Evolutionary conservation across 805 yeast species (phyloP).

Genomic region (Lachancea nothofagi): DNA sequence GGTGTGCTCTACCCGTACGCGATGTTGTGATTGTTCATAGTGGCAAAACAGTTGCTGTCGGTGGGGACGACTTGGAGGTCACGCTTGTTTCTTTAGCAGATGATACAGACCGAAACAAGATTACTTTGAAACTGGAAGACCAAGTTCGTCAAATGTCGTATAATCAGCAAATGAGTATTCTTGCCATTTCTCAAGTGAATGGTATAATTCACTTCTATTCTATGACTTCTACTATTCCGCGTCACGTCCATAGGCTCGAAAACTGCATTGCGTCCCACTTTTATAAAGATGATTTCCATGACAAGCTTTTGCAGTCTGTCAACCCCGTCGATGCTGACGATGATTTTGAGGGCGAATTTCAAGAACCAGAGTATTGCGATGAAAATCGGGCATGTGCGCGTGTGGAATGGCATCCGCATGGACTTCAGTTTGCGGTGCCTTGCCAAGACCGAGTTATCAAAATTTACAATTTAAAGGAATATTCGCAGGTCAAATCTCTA

Average conservation of each 20-base stretch:
- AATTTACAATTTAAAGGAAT: slow-evolving; percentile 34
- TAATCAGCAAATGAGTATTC: slow-evolving; percentile 48
- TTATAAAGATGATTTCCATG: slow-evolving; percentile 28
- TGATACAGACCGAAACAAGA: slow-evolving; percentile 15
- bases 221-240: slow-evolving; percentile 49
- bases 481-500: slow-evolving; percentile 23
- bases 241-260: slow-evolving; percentile 41
- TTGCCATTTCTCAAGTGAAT: slow-evolving; percentile 53
- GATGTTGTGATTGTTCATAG: slow-evolving; percentile 55
- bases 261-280: slow-evolving; percentile 34
- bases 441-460: slow-evolving; percentile 43
- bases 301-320: slow-evolving; percentile 19
- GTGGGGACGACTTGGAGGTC: slow-evolving; percentile 62
- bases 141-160: slow-evolving; percentile 54
- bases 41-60: slow-evolving; percentile 53
- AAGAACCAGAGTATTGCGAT: slow-evolving; percentile 30
- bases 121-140: slow-evolving; percentile 41
- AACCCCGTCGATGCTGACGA: slow-evolving; percentile 39
- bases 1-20: slow-evolving; percentile 35
- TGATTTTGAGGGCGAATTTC: slow-evolving; percentile 29
- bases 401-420: slow-evolving; percentile 66
- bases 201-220: slow-evolving; percentile 54
- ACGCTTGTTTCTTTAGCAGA: slow-evolving; percentile 41
- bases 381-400: slow-evolving; percentile 46
- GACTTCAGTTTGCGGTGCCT: slow-evolving; percentile 66